phyloP scores from a whole-genome alignment of 1,139 yeast genomes.

The Suhomyces terraborum region DNA sequence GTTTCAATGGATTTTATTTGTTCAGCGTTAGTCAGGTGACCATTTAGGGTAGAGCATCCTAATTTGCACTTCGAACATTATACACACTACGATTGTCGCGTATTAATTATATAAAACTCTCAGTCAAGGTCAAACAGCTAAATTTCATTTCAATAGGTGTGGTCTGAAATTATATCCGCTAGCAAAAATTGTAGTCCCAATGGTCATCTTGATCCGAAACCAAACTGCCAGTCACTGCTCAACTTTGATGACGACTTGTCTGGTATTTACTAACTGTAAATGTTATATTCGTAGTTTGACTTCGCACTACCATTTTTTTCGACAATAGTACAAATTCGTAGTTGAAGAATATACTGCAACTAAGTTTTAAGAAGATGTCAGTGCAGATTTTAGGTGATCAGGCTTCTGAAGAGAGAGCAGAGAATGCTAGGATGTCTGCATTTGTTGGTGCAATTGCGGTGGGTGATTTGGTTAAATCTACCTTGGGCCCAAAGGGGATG shows the following conservation, averaged over 20 bases:
- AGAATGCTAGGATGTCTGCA: constrained; percentile 94
- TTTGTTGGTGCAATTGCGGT: constrained; percentile 99
- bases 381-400: constrained; percentile 96
- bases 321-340: constrained; percentile 8
- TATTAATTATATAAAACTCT: no score
- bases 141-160: no score
- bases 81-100: no score
- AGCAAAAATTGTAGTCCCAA: no score
- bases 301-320: constrained; percentile 11
- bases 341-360: neutral
- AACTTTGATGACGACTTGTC: no score
- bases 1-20: constrained; percentile 10
- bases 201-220: no score
- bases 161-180: no score
- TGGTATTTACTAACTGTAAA: no score
- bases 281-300: neutral
- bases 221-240: no score
- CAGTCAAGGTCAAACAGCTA: no score
- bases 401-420: constrained; percentile 96
- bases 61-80: no score
- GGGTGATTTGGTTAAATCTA: constrained; percentile 93
- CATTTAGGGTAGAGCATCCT: neutral
- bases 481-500: constrained; percentile 98
- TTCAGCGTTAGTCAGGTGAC: constrained; percentile 12
- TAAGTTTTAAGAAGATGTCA: constrained; percentile 43